Conservation (phyloP, 352 stramenopile species). For the Ophiocytium majus region DNA sequence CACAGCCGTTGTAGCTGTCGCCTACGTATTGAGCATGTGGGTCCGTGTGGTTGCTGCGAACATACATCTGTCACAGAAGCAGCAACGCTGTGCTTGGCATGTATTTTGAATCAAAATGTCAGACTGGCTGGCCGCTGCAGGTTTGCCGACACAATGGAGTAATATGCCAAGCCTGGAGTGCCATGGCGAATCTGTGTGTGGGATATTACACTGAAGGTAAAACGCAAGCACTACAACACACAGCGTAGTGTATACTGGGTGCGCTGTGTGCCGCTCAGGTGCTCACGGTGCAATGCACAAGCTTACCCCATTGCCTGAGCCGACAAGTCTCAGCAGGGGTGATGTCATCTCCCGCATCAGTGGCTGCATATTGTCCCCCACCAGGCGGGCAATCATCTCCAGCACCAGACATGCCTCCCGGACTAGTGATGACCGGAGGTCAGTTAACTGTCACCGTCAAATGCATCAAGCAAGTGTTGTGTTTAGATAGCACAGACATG, state of each 20-base stretch:
- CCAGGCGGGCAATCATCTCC: background rate
- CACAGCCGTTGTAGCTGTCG: background rate
- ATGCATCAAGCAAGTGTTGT: background rate
- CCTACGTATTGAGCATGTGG: background rate
- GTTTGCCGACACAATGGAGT: no score
- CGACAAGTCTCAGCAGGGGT: background rate
- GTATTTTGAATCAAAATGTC: no score
- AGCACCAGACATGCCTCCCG: background rate
- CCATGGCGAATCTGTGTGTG: background rate
- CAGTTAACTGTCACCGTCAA: background rate
- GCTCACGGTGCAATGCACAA: background rate
- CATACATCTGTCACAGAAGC: background rate
- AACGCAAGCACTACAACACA: background rate
- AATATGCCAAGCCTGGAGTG: no score
- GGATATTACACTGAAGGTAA: background rate
- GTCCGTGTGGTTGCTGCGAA: background rate
- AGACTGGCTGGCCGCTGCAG: no score
- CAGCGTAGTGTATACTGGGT: background rate
- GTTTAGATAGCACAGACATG: background rate
- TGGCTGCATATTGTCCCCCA: conserved; percentile 5
- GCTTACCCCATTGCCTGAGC: conserved; percentile 9
- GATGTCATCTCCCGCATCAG: conserved; percentile 7
- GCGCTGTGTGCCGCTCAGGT: background rate
- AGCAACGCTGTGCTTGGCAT: no score
- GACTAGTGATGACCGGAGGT: background rate